A percentile compares a stretch with the other conserved stretches of the same genome.
Evolutionary conservation across 1,284 basidiomycete species (phyloP).

Genomic region (Trichosporon faecale): DNA sequence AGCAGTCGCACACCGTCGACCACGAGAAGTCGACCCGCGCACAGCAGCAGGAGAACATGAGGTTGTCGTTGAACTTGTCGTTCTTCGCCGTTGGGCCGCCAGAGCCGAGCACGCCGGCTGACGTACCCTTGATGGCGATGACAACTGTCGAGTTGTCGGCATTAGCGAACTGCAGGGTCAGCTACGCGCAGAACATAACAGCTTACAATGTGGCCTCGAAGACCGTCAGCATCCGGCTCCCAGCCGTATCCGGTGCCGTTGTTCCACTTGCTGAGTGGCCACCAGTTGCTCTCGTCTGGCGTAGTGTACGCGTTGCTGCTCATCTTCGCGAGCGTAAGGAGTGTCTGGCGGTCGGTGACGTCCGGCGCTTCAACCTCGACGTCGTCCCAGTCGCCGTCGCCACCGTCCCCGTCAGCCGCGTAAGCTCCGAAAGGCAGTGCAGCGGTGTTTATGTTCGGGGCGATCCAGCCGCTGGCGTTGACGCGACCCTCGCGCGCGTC

Average conservation of each 20-base stretch:
- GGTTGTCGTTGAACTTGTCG: constrained; percentile 91
- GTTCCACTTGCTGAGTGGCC: constrained; percentile 68
- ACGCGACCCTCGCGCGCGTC: constrained; percentile 20
- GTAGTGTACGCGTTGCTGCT: constrained; percentile 81
- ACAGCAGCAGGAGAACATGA: constrained; percentile 98
- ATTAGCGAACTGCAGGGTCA: constrained; percentile 62
- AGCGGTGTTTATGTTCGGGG: constrained; percentile 1
- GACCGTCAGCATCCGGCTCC: constrained; percentile 80
- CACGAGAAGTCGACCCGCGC: constrained; percentile 91
- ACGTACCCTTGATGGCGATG: constrained; percentile 91
- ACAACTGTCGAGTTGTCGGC: constrained; percentile 79
- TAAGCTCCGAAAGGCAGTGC: background rate
- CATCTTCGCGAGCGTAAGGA: constrained; percentile 89
- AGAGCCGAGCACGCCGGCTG: constrained; percentile 70
- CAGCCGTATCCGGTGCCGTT: constrained; percentile 80
- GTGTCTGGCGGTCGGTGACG: constrained; percentile 68
- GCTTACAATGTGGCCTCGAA: constrained; percentile 75
- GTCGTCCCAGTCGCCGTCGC: constrained; percentile 53
- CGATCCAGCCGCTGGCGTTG: constrained; percentile 20
- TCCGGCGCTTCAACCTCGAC: constrained; percentile 58
- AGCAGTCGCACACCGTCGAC: constrained; percentile 92
- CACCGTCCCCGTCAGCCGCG: background rate
- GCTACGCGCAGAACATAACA: background rate
- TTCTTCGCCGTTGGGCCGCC: constrained; percentile 83
- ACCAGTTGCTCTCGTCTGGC: constrained; percentile 68